Evolutionary conservation across 2,329 filamentous ascomycete species (phyloP), one percentile per base, ranked within the genome.

Genomic region (Myriangium duriaei): DNA sequence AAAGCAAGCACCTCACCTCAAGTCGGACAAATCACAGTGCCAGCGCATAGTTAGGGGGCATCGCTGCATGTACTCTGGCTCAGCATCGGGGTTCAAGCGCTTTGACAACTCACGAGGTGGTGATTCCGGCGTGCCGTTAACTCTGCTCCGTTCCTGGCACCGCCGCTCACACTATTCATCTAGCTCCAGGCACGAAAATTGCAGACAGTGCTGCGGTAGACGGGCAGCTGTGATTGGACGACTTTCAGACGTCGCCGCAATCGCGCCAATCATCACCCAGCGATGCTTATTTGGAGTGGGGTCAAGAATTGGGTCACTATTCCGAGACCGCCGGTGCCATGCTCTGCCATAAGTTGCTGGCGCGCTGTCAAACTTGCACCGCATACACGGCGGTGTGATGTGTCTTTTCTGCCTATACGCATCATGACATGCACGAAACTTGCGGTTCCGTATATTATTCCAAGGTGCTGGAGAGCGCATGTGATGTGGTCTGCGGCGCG

Each of bases 241-340:
- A 19, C 32, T 37, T 37, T 37, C 7, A 14, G 35, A n/a, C 28
- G 16, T 12, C 14, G 11, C 5, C 35, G 9, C 35, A 37, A 37
- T 37, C 35, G 35, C 35, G 32, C 35, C 35, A 37, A 37, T 37
- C 11, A n/a, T n/a, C n/a, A n/a, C n/a, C n/a, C n/a, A n/a, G n/a
- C n/a, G n/a, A n/a, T n/a, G n/a, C n/a, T n/a, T n/a, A n/a, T n/a
- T n/a, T n/a, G n/a, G n/a, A n/a, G n/a, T n/a, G n/a, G n/a, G n/a
- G n/a, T n/a, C n/a, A n/a, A n/a, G n/a, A n/a, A n/a, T n/a, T n/a
- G n/a, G n/a, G n/a, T n/a, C n/a, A n/a, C n/a, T n/a, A n/a, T n/a
- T n/a, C n/a, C n/a, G n/a, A n/a, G n/a, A n/a, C n/a, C n/a, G n/a
- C n/a, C n/a, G n/a, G n/a, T n/a, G n/a, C n/a, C n/a, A n/a, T n/a